phyloP scores from a whole-genome alignment of 2,329 filamentous ascomycete genomes.

The Verruconis gallopava region DNA sequence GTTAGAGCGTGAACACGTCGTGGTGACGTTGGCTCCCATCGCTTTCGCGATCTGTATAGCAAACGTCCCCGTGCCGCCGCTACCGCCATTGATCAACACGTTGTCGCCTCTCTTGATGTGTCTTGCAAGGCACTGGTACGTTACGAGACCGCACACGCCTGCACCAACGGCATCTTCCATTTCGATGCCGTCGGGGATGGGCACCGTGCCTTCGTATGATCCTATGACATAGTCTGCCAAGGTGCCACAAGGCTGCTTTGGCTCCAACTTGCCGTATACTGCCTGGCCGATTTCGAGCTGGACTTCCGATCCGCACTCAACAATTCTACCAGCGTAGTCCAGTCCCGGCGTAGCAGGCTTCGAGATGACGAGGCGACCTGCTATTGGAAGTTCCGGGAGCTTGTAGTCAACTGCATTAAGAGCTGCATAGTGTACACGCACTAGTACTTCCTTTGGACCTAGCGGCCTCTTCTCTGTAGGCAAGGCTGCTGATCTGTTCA shows the following conservation, averaged over 20 bases:
- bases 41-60: slow-evolving; percentile 51
- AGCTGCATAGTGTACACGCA: slow-evolving; percentile 40
- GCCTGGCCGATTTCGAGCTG: slow-evolving; percentile 23
- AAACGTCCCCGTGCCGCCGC: slow-evolving; percentile 46
- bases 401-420: slow-evolving; percentile 57
- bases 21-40: slow-evolving; percentile 45
- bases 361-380: slow-evolving; percentile 25
- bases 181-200: slow-evolving; percentile 18
- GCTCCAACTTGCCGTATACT: slow-evolving; percentile 27
- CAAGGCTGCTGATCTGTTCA: slow-evolving; percentile 30
- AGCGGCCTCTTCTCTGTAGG: slow-evolving; percentile 23
- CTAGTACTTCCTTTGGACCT: slow-evolving; percentile 32
- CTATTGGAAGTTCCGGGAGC: slow-evolving; percentile 35
- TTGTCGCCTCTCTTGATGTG: slow-evolving; percentile 5
- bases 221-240: slow-evolving; percentile 26
- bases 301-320: slow-evolving; percentile 18
- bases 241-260: slow-evolving; percentile 21
- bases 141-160: slow-evolving; percentile 27
- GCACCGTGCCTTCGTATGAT: slow-evolving; percentile 13
- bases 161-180: slow-evolving; percentile 25
- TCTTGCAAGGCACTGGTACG: slow-evolving; percentile 23
- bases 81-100: slow-evolving; percentile 10
- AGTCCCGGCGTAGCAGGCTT: slow-evolving; percentile 34
- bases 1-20: slow-evolving; percentile 46
- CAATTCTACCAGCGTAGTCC: slow-evolving; percentile 42